These are phyloP conservation scores for Arthrobotrys sphaeroides DNA, from an alignment of 2,329 filamentous ascomycete species.

Conservation along the genomic window DNA sequence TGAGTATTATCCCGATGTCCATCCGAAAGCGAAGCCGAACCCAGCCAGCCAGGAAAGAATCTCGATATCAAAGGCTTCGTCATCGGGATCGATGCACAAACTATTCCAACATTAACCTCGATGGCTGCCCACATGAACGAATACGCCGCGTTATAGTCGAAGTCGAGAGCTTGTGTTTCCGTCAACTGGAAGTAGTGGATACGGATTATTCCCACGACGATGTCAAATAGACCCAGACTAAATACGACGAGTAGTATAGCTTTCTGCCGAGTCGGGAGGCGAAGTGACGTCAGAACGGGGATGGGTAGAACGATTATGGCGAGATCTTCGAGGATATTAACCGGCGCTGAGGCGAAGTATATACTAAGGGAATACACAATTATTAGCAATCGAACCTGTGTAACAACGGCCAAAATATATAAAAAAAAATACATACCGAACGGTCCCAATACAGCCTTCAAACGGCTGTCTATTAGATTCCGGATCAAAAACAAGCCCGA, in stretches of 20 bases:
- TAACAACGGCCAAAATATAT: neutral
- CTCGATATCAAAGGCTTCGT: slow-evolving; percentile 81
- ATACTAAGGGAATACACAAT: slow-evolving; percentile 70
- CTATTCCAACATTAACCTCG: slow-evolving; percentile 89
- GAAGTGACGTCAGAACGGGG: slow-evolving; percentile 86
- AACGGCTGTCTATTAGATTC: slow-evolving; percentile 51
- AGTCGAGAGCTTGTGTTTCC: slow-evolving; percentile 68
- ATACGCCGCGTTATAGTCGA: slow-evolving; percentile 78
- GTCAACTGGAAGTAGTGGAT: slow-evolving; percentile 84
- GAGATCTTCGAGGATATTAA: slow-evolving; percentile 91
- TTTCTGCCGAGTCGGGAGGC: slow-evolving; percentile 84
- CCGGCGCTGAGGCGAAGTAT: slow-evolving; percentile 78
- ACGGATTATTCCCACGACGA: slow-evolving; percentile 85
- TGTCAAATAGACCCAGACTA: slow-evolving; percentile 84
- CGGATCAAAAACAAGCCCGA: slow-evolving; percentile 72
- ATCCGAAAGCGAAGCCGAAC: slow-evolving; percentile 40
- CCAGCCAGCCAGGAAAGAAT: slow-evolving; percentile 54
- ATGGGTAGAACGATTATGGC: slow-evolving; percentile 88
- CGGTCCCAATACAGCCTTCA: slow-evolving; percentile 48
- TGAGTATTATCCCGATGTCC: slow-evolving; percentile 16
- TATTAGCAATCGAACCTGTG: slow-evolving; percentile 1
- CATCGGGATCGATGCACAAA: slow-evolving; percentile 90
- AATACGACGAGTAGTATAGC: slow-evolving; percentile 87
- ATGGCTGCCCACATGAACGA: slow-evolving; percentile 94
- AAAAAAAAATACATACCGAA: slow-evolving; percentile 40